phyloP scores from a whole-genome alignment of 2,329 filamentous ascomycete genomes.

The Gaeumannomyces tritici region DNA sequence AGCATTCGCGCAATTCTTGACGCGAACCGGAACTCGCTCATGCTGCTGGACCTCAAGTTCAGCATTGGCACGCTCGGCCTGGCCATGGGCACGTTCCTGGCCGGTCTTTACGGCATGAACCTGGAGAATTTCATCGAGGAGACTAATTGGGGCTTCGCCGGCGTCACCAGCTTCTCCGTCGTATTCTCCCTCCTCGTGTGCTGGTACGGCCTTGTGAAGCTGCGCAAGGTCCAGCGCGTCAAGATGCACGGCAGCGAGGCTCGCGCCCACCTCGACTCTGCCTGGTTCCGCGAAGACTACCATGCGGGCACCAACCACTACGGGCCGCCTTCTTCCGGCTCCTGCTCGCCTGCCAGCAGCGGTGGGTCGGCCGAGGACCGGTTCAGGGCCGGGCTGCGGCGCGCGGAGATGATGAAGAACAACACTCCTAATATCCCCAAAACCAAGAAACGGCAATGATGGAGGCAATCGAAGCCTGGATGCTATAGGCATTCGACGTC shows the following conservation, averaged over 20 bases:
- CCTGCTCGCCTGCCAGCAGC: background rate
- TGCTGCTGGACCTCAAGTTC: slow-evolving; percentile 95
- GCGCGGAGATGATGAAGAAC: background rate
- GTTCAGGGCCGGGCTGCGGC: background rate
- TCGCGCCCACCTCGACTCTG: slow-evolving; percentile 4
- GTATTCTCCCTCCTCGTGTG: slow-evolving; percentile 69
- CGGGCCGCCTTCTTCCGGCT: background rate
- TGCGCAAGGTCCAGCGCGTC: slow-evolving; percentile 48
- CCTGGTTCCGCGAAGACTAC: slow-evolving; percentile 1
- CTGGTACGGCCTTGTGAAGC: slow-evolving; percentile 71
- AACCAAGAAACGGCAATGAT: background rate
- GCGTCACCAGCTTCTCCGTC: slow-evolving; percentile 62
- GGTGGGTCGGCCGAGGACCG: background rate
- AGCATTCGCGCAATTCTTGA: slow-evolving; percentile 95
- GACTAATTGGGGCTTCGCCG: slow-evolving; percentile 73
- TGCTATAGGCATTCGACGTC: background rate
- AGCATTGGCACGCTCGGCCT: slow-evolving; percentile 92
- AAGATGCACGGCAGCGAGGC: slow-evolving; percentile 19
- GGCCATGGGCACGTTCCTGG: slow-evolving; percentile 87
- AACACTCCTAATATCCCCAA: background rate
- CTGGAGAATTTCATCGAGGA: slow-evolving; percentile 98
- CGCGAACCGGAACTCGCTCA: slow-evolving; percentile 94
- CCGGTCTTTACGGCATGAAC: slow-evolving; percentile 99
- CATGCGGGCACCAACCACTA: background rate
- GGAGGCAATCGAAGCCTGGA: background rate